Percentiles rank a stretch among this genome's conserved stretches.
These are phyloP conservation scores for Lycium ferocissimum DNA, from an alignment of 257 asterid species.

Conservation along the genomic window DNA sequence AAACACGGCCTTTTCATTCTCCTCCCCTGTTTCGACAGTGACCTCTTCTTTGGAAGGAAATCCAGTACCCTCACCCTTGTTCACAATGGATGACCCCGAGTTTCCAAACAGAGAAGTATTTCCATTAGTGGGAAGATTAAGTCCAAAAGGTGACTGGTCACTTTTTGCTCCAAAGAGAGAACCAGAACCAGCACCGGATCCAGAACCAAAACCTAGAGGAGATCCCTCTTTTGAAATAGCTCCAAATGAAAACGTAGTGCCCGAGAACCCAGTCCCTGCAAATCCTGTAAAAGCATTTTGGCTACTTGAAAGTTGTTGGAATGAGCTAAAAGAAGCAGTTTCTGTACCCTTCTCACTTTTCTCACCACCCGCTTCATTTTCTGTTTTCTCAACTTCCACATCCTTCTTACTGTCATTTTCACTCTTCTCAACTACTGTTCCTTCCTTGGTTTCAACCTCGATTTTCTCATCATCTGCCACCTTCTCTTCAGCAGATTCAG, in stretches of 20 bases:
- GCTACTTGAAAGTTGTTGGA: conserved; percentile 75
- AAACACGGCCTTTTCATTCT: conserved; percentile 69
- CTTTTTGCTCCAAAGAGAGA: conserved; percentile 24
- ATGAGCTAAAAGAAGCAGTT: conserved; percentile 70
- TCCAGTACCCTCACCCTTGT: conserved; percentile 51
- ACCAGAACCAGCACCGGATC: not conserved
- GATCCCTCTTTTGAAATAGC: conserved; percentile 57
- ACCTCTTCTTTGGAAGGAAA: conserved; percentile 68
- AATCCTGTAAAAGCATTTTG: conserved; percentile 95
- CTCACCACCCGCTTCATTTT: conserved; percentile 45
- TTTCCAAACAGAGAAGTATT: conserved; percentile 56
- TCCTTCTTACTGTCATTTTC: conserved; percentile 43
- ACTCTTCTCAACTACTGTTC: conserved; percentile 38
- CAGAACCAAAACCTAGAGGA: conserved; percentile 35
- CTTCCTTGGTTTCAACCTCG: conserved; percentile 33
- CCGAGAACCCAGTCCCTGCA: conserved; percentile 86
- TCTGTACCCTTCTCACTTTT: conserved; percentile 56
- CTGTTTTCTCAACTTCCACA: conserved; percentile 44
- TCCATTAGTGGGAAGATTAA: conserved; percentile 40
- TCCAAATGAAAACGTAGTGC: conserved; percentile 80
- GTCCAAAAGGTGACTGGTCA: conserved; percentile 23
- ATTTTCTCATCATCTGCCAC: conserved; percentile 31
- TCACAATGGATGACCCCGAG: conserved; percentile 41
- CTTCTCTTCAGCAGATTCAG: conserved; percentile 32
- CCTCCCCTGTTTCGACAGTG: conserved; percentile 79